A percentile compares a stretch with the other conserved stretches of the same genome.
These are phyloP conservation scores for Salvia hispanica DNA, from an alignment of 257 asterid genomes.

Conservation along the genomic window DNA sequence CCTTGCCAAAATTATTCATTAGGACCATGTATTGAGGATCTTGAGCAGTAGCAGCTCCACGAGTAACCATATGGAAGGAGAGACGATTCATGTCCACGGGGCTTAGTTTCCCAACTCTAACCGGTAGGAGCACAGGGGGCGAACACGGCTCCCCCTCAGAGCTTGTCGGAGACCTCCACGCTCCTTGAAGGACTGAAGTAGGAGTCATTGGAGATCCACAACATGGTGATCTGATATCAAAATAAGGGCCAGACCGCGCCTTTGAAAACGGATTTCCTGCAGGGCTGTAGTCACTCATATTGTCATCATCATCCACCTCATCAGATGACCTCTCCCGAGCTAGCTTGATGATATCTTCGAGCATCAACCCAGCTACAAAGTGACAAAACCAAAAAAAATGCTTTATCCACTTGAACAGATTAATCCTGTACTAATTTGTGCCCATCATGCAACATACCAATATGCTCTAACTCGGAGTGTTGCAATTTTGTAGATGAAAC, in stretches of 20 bases:
- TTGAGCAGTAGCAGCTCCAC: constrained; percentile 44
- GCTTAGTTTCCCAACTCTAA: constrained; percentile 72
- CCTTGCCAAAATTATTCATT: constrained; percentile 30
- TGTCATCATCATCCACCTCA: constrained; percentile 60
- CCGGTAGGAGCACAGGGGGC: constrained; percentile 59
- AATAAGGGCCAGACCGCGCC: constrained; percentile 47
- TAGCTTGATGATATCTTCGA: constrained; percentile 70
- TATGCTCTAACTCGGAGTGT: constrained; percentile 51
- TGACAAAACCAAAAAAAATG: too few relatives aligned
- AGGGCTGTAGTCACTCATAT: constrained; percentile 45
- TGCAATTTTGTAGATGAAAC: constrained; percentile 41
- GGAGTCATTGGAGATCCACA: constrained; percentile 79
- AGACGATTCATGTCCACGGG: constrained; percentile 80
- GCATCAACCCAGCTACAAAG: constrained; percentile 55
- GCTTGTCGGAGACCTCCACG: constrained; percentile 36
- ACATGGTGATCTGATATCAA: constrained; percentile 45
- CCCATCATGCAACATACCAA: constrained; percentile 33
- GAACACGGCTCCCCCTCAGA: constrained; percentile 42
- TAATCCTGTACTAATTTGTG: not conserved
- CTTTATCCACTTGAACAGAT: not conserved
- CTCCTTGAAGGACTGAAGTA: constrained; percentile 73
- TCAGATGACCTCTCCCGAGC: constrained; percentile 72
- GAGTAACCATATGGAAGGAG: constrained; percentile 74
- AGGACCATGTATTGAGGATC: constrained; percentile 43
- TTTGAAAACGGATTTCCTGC: constrained; percentile 49